These are phyloP conservation scores for Teratosphaeria epicoccoides DNA, from an alignment of 2,329 filamentous ascomycete species.

Conservation along the genomic window DNA sequence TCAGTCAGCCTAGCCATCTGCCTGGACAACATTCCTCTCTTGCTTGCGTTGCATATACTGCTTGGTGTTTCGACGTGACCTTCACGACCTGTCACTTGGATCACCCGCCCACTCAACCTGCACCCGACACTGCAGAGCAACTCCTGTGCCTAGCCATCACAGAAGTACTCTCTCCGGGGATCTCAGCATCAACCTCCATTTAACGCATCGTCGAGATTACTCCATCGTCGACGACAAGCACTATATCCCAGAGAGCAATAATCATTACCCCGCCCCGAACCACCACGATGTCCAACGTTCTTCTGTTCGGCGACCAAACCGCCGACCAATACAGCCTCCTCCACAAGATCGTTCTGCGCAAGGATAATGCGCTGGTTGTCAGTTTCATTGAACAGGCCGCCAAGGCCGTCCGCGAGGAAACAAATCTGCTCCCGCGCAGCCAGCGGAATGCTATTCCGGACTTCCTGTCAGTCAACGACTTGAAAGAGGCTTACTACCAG, in stretches of 20 bases:
- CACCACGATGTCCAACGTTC: slow-evolving; percentile 34
- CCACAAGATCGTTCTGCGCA: slow-evolving; percentile 37
- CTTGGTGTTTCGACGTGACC: slow-evolving; percentile 1
- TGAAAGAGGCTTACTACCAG: slow-evolving; percentile 54
- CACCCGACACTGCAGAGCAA: slow-evolving; percentile 3
- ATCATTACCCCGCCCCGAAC: not conserved
- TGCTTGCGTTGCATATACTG: slow-evolving; percentile 8
- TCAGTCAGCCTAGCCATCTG: slow-evolving; percentile 25
- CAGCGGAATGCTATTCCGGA: slow-evolving; percentile 50
- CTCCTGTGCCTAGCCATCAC: slow-evolving; percentile 27
- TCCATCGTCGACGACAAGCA: not conserved
- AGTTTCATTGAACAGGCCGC: slow-evolving; percentile 51
- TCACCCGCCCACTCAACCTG: not conserved
- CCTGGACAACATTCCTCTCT: slow-evolving; percentile 13
- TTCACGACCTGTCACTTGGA: slow-evolving; percentile 5
- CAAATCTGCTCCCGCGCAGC: slow-evolving; percentile 45
- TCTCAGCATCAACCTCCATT: not conserved
- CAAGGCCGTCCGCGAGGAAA: slow-evolving; percentile 50
- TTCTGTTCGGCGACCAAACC: slow-evolving; percentile 64
- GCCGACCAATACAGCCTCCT: slow-evolving; percentile 56
- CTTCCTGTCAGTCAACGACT: slow-evolving; percentile 52
- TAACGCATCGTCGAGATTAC: not conserved
- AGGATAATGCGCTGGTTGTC: slow-evolving; percentile 47
- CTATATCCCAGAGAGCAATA: not conserved
- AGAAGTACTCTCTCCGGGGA: slow-evolving; percentile 6